Percentiles rank a stretch among this genome's conserved stretches.
These are phyloP conservation scores for Nymphaea colorata DNA, from an alignment of 164 flowering plant genomes.

Conservation along the genomic window DNA sequence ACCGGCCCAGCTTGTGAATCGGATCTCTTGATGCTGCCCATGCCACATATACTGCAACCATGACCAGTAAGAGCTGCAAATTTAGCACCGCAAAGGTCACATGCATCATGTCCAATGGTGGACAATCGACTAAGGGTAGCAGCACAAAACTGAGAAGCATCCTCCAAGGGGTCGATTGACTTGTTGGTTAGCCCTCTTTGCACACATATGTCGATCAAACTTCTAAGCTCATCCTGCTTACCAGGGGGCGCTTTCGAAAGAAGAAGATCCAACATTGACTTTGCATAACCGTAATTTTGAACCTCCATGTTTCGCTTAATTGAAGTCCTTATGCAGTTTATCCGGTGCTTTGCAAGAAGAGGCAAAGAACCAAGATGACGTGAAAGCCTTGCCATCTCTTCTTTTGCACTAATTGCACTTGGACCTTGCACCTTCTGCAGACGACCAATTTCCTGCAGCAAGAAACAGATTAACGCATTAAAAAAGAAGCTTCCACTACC, in stretches of 20 bases:
- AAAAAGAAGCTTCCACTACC: too few species aligned
- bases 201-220: conserved; percentile 75
- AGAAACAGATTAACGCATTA: not conserved
- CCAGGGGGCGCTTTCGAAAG: conserved; percentile 85
- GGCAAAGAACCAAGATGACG: conserved; percentile 96
- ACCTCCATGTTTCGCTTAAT: conserved; percentile 98
- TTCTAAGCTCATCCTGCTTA: conserved; percentile 92
- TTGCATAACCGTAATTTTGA: conserved; percentile 86
- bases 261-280: conserved; percentile 94
- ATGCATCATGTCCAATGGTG: conserved; percentile 93
- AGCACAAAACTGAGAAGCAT: conserved; percentile 96
- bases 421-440: conserved; percentile 92
- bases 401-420: conserved; percentile 94
- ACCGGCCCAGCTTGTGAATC: conserved; percentile 68
- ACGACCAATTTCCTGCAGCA: conserved; percentile 73
- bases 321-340: conserved; percentile 90
- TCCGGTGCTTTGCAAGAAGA: conserved; percentile 78
- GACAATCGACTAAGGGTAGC: conserved; percentile 95
- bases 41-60: conserved; percentile 97
- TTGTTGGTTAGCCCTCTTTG: conserved; percentile 89
- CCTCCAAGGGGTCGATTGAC: conserved; percentile 92
- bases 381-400: conserved; percentile 94
- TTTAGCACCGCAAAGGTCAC: conserved; percentile 97
- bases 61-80: conserved; percentile 86
- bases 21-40: conserved; percentile 98